Base-by-base conservation (phyloP, 2,329 filamentous ascomycete genomes). In the Fusarium subtropicale region DNA sequence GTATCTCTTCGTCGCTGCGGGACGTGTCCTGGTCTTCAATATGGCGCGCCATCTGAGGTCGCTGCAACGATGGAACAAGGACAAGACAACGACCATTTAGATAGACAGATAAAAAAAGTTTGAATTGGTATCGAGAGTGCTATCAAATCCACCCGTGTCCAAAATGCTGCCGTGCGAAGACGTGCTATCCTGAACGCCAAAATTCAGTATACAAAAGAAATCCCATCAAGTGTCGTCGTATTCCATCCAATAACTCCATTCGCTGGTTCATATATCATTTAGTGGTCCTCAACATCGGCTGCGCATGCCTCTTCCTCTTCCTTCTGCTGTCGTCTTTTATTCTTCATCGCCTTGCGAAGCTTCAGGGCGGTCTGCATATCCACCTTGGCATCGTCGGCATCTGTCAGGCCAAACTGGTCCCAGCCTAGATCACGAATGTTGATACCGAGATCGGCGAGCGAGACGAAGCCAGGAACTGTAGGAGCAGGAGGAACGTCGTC, bases 281-380 rank as follows among this genome's bases (percentile, higher is more conserved):
- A 53, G 65, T 44, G 71, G 42, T 73, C 68, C 44, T 74, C 72
- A 9, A 48, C 56, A 60, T 74, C 72, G 5, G 63, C 71, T 7
- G 64, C 60, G 24, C 70, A 65, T 0, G 61, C 70, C 24, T 66
- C 71, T 9, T 73, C 72, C 0, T 74, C 62, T 46, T 65, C 13
- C 44, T 20, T 53, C 15, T 18, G 50, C 39, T 20, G 61, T 48
- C 18, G 60, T 53, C 20, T 62, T 10, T 50, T 66, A 34, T 56
- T 57, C 51, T 69, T 67, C 51, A 73, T 60, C 11, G 71, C 74
- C 26, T 64, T 73, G 3, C 64, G 62, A 6, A 74, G 41, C 34
- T 67, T 72, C 9, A 68, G 59, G 7, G 73, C 69, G 15, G 73
- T 72, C 11, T 60, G 63, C n/a, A 73, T 60, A 31, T 75, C 66